Percentiles rank a stretch among this genome's conserved stretches.
Evolutionary conservation across 2,329 filamentous ascomycete genomes (phyloP).

Genomic region (Apiospora malaysiana): DNA sequence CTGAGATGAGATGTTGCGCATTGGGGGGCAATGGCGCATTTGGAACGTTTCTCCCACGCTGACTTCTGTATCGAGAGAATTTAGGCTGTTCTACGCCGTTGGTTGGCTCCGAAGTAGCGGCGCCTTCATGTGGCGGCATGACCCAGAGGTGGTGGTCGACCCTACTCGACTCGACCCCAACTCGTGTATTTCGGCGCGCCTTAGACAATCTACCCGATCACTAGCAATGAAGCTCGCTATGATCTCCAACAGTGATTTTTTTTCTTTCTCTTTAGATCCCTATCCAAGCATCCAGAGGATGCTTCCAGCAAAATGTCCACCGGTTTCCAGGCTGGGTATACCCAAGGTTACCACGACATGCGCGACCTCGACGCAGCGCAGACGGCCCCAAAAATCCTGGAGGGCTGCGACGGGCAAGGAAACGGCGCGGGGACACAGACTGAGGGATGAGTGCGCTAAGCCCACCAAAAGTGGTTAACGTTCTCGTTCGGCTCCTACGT

Average conservation of each 20-base stretch:
- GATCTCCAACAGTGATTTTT: conserved; percentile 23
- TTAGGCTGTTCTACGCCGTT: conserved; percentile 30
- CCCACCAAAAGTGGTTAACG: not conserved
- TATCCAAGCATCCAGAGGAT: not conserved
- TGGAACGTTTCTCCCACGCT: conserved; percentile 40
- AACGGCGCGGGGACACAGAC: conserved; percentile 8
- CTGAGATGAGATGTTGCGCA: conserved; percentile 28
- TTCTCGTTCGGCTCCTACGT: conserved; percentile 13
- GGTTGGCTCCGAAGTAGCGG: conserved; percentile 17
- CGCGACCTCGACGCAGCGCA: not conserved
- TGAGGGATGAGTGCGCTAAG: not conserved
- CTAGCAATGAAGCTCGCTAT: not conserved
- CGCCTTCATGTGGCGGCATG: conserved; percentile 23
- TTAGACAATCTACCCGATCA: conserved; percentile 1
- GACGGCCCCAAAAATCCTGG: not conserved
- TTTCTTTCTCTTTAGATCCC: not conserved
- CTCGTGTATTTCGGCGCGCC: not conserved
- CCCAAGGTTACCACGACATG: not conserved
- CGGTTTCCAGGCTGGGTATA: conserved; percentile 1
- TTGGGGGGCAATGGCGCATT: conserved; percentile 32
- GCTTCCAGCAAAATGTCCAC: not conserved
- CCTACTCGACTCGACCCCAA: conserved; percentile 4
- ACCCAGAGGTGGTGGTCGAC: conserved; percentile 3
- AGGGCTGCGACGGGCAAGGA: not conserved
- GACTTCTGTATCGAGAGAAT: conserved; percentile 42